Percentiles rank a stretch among this genome's conserved stretches.
These are phyloP conservation scores for Cyclotella baltica DNA, from an alignment of 108 stramenopile species.

Conservation along the genomic window DNA sequence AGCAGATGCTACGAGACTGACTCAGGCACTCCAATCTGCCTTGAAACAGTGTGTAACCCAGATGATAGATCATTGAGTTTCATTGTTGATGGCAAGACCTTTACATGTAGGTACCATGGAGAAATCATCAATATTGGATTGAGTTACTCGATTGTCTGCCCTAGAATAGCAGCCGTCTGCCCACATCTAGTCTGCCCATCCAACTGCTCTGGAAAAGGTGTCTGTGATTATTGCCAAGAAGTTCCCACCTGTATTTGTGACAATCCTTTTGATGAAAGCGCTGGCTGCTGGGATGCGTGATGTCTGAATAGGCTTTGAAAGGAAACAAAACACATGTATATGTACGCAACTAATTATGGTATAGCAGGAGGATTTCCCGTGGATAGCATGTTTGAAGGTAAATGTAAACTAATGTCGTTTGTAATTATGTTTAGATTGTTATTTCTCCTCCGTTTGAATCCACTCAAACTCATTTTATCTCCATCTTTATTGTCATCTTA, in stretches of 20 bases:
- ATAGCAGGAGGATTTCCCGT: not conserved
- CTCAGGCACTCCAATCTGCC: slow-evolving; percentile 29
- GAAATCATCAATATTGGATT: slow-evolving; percentile 33
- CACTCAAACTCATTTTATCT: not conserved
- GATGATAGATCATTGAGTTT: slow-evolving; percentile 36
- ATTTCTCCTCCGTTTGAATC: not conserved
- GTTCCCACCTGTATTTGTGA: slow-evolving; percentile 46
- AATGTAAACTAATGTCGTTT: not conserved
- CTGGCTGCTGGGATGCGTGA: slow-evolving; percentile 42
- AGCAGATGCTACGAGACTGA: slow-evolving; percentile 48
- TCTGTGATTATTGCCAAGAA: slow-evolving; percentile 47
- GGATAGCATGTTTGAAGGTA: not conserved
- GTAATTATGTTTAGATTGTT: not conserved
- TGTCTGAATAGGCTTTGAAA: not conserved
- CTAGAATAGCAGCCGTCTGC: slow-evolving; percentile 49
- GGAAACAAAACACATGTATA: not conserved
- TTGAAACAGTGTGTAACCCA: slow-evolving; percentile 47
- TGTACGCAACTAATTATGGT: no score
- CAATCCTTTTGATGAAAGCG: slow-evolving; percentile 34
- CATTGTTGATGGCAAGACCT: slow-evolving; percentile 37
- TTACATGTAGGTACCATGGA: slow-evolving; percentile 29
- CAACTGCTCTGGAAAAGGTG: slow-evolving; percentile 48
- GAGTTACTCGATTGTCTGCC: slow-evolving; percentile 44
- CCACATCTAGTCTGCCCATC: slow-evolving; percentile 50
- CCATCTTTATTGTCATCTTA: no score